Percentiles rank a stretch among this genome's conserved stretches.
Conservation (phyloP, 164 flowering plant species). For the Sedum album region DNA sequence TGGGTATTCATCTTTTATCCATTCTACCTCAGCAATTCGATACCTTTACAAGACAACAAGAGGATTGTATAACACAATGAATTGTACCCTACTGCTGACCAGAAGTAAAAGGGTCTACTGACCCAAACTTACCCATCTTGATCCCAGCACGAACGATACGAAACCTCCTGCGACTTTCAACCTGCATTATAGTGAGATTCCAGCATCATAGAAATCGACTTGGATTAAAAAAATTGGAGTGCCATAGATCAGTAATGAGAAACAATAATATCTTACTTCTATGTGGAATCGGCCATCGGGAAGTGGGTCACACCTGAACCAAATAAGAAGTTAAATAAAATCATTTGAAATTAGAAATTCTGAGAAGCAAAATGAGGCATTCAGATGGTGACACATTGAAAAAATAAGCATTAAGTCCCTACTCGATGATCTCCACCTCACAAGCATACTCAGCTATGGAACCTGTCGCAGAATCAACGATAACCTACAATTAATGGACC, state of each 20-base stretch:
- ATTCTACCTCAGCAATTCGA: slow-evolving; percentile 86
- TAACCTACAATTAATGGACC: slow-evolving; percentile 39
- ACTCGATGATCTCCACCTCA: slow-evolving; percentile 98
- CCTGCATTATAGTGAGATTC: slow-evolving; percentile 34
- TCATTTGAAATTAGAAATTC: background rate
- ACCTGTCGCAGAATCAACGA: slow-evolving; percentile 67
- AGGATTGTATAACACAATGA: background rate
- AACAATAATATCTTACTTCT: slow-evolving; percentile 45
- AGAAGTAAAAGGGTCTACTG: background rate
- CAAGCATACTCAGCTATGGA: slow-evolving; percentile 81
- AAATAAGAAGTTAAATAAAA: background rate
- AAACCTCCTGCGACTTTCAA: slow-evolving; percentile 87
- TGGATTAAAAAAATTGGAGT: background rate
- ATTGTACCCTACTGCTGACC: background rate
- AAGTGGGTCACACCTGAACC: slow-evolving; percentile 86
- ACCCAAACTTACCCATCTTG: slow-evolving; percentile 80
- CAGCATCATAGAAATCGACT: background rate
- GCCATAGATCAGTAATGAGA: background rate
- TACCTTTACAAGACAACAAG: slow-evolving; percentile 37
- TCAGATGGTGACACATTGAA: background rate
- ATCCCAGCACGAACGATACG: slow-evolving; percentile 72
- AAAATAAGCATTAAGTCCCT: slow-evolving; percentile 18
- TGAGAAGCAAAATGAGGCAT: background rate
- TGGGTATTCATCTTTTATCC: slow-evolving; percentile 61
- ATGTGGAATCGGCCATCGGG: slow-evolving; percentile 91